Base-by-base conservation (phyloP, 2,329 filamentous ascomycete genomes). In the Albifimbria verrucaria region DNA sequence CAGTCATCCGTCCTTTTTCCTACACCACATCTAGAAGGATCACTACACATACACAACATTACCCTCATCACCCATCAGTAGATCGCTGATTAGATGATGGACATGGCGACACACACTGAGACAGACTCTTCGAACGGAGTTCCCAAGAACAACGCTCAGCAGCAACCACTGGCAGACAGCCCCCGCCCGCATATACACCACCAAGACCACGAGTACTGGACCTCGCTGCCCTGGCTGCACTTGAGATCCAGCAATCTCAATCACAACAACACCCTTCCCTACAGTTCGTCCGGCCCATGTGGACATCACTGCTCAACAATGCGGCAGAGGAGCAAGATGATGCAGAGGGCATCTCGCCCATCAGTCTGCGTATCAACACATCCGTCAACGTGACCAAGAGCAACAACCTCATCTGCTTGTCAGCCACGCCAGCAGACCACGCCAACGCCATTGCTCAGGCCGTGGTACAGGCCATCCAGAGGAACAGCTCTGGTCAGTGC, bases 401-500 rank as follows among this genome's bases (percentile, higher is more conserved):
- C 64, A 69, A 75, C 64, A 85, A 84, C 63, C 62, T 79, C 48
- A 65, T 81, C 45, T 73, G 74, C 20, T 62, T 80, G 20, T 59
- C 67, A 1, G 62, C 71, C 3, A 69, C 73, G 5, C 69, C 75
- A 1, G 63, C 71, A 5, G 64, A 66, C 4, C 69, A 72, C 46
- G 75, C 77, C 62, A 62, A 70, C 59, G 59, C 68, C 52, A 69
- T 82, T 54, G 72, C 77, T 10, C 64, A 68, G 7, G 69, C 77
- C 4, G 65, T 83, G 3, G 68, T 80, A 12, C 60, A 70, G 12
- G 72, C 76, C 2, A 62, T 83, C 2, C 66, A 73, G 32, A 67
- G 75, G 24, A 72, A 72, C 55, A 72, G 72, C 59, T 65, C 67
- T 4, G 70, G 67, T 7, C 60, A 62, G 23, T 69, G 68, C 25